Conservation (phyloP, 2,329 filamentous ascomycete genomes). For the Paradendryphiella salina region DNA sequence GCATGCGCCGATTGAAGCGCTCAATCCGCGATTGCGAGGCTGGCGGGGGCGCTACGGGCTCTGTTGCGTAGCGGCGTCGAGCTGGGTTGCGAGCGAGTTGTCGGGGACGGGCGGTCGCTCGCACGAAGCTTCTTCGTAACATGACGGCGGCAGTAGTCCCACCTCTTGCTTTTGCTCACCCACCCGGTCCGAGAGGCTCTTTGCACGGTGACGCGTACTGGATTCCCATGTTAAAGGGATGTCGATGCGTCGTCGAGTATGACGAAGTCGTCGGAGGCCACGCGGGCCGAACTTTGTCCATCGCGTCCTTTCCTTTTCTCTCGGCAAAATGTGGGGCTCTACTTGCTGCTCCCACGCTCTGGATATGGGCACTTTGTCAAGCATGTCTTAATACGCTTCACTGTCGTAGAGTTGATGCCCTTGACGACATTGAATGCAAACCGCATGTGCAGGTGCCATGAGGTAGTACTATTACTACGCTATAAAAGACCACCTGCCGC, state of each 20-base stretch:
- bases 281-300: conserved; percentile 10
- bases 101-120: neutral
- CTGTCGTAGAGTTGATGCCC: neutral
- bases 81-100: conserved; percentile 9
- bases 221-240: conserved; percentile 1
- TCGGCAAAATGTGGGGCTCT: conserved; percentile 2
- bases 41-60: conserved; percentile 17
- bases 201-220: neutral
- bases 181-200: neutral
- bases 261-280: conserved; percentile 11
- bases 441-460: too few relatives aligned
- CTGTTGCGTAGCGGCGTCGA: conserved; percentile 25
- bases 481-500: neutral
- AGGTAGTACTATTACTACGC: neutral
- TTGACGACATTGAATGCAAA: neutral
- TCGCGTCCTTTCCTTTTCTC: neutral
- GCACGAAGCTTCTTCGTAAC: conserved; percentile 14
- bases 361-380: conserved; percentile 15
- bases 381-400: neutral
- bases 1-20: conserved; percentile 52
- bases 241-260: conserved; percentile 1
- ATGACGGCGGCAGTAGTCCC: conserved; percentile 7
- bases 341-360: conserved; percentile 11
- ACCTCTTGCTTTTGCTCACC: conserved; percentile 9
- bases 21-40: conserved; percentile 39